phyloP scores from a whole-genome alignment of 2,329 filamentous ascomycete genomes.

The Bertia moriformis region DNA sequence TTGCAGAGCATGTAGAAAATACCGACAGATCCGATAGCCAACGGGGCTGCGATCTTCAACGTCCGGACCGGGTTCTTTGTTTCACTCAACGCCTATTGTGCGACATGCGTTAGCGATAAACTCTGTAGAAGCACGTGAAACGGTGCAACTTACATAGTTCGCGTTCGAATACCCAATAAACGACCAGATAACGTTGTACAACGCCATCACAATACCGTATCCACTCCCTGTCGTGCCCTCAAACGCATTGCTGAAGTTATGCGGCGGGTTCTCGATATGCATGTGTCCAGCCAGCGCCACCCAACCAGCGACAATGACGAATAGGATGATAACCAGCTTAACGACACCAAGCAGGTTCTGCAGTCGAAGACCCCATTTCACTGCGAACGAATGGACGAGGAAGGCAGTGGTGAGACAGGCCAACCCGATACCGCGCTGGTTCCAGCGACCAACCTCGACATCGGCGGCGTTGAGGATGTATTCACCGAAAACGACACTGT shows the following conservation, averaged over 20 bases:
- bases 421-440: conserved; percentile 52
- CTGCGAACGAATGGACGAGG: conserved; percentile 45
- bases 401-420: conserved; percentile 52
- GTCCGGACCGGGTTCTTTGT: conserved; percentile 51
- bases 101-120: not conserved
- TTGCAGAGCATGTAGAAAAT: conserved; percentile 54
- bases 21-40: conserved; percentile 41
- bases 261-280: conserved; percentile 42
- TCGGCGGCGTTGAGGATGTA: conserved; percentile 54
- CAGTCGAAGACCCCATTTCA: conserved; percentile 53
- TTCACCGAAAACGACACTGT: conserved; percentile 57
- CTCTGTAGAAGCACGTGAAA: not conserved
- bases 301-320: conserved; percentile 51
- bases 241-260: conserved; percentile 51
- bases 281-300: conserved; percentile 45
- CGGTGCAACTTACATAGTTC: conserved; percentile 36
- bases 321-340: conserved; percentile 50
- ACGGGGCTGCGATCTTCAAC: conserved; percentile 47
- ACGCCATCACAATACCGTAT: conserved; percentile 53
- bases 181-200: conserved; percentile 61
- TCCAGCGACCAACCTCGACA: conserved; percentile 48
- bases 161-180: conserved; percentile 57
- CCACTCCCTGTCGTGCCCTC: conserved; percentile 49
- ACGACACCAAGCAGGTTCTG: conserved; percentile 52
- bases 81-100: conserved; percentile 31